phyloP scores from a whole-genome alignment of 1,284 basidiomycete species.

The Xerocomus nothofagi region DNA sequence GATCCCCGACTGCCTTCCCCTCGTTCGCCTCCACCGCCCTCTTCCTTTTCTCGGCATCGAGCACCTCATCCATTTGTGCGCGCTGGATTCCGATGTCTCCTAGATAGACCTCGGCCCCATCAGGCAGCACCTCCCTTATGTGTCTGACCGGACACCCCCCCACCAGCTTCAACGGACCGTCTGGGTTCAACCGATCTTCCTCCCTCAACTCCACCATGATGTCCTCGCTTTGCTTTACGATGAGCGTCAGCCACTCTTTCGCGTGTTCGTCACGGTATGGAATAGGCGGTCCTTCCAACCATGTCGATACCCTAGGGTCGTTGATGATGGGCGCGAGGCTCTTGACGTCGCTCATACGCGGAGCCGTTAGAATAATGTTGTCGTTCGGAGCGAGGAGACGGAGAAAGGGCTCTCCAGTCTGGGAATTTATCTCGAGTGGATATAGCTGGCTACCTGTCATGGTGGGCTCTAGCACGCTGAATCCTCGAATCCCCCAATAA shows the following conservation, averaged over 20 bases:
- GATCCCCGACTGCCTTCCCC: conserved; percentile 36
- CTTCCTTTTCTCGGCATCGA: conserved; percentile 34
- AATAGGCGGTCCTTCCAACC: conserved; percentile 47
- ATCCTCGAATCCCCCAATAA: not conserved
- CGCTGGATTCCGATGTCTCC: conserved; percentile 40
- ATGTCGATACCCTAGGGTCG: conserved; percentile 47
- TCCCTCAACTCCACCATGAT: conserved; percentile 40
- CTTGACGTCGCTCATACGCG: conserved; percentile 47
- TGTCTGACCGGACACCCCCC: conserved; percentile 40
- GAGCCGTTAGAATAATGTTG: conserved; percentile 60
- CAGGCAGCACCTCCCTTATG: conserved; percentile 41
- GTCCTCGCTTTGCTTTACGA: conserved; percentile 28
- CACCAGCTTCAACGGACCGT: conserved; percentile 34
- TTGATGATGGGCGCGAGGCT: conserved; percentile 44
- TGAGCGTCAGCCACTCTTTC: conserved; percentile 32
- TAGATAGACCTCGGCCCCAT: conserved; percentile 42
- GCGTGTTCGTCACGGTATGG: conserved; percentile 52
- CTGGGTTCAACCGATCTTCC: conserved; percentile 26
- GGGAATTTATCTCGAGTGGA: conserved; percentile 45
- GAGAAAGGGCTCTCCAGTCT: conserved; percentile 53
- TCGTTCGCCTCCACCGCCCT: conserved; percentile 20
- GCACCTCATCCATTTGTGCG: conserved; percentile 36
- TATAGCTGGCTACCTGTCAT: conserved; percentile 35
- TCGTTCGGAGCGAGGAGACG: conserved; percentile 46
- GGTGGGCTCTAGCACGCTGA: conserved; percentile 1